Conservation (phyloP, 2,329 filamentous ascomycete genomes). For the Hymenotorrendiella dingleyae region DNA sequence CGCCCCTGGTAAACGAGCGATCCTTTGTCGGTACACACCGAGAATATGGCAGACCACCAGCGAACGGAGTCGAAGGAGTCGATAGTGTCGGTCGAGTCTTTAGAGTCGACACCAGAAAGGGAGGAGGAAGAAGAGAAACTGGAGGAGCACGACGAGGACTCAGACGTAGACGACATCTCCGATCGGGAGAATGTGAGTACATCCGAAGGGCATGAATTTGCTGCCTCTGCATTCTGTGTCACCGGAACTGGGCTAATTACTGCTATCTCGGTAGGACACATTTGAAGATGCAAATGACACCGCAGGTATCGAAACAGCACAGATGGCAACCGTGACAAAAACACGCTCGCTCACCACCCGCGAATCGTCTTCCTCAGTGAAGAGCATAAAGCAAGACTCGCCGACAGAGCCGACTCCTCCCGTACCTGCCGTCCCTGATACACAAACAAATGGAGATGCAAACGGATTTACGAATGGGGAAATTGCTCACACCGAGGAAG, state of each 20-base stretch:
- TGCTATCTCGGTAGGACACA: slow-evolving; percentile 48
- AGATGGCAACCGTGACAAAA: slow-evolving; percentile 17
- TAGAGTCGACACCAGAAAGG: no score
- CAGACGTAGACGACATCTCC: slow-evolving; percentile 21
- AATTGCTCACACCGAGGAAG: neutral
- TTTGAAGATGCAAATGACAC: slow-evolving; percentile 79
- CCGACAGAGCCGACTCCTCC: slow-evolving; percentile 23
- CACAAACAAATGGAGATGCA: slow-evolving; percentile 26
- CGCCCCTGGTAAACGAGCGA: no score
- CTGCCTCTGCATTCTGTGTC: slow-evolving; percentile 5
- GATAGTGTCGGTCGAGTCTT: neutral
- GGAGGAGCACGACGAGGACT: neutral
- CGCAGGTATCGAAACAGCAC: slow-evolving; percentile 17
- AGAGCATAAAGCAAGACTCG: slow-evolving; percentile 24
- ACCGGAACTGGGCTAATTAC: slow-evolving; percentile 10
- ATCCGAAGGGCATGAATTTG: neutral
- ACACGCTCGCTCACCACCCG: slow-evolving; percentile 36
- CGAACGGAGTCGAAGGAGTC: neutral
- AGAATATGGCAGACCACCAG: slow-evolving; percentile 17
- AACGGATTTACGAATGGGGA: slow-evolving; percentile 13
- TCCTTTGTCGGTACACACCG: no score
- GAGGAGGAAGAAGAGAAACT: neutral
- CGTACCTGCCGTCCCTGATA: slow-evolving; percentile 13
- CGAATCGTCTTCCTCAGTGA: slow-evolving; percentile 31
- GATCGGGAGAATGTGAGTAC: slow-evolving; percentile 20